These are phyloP conservation scores for Rhodomyrtus psidioides DNA, from an alignment of 441 rosid genomes.

Conservation along the genomic window DNA sequence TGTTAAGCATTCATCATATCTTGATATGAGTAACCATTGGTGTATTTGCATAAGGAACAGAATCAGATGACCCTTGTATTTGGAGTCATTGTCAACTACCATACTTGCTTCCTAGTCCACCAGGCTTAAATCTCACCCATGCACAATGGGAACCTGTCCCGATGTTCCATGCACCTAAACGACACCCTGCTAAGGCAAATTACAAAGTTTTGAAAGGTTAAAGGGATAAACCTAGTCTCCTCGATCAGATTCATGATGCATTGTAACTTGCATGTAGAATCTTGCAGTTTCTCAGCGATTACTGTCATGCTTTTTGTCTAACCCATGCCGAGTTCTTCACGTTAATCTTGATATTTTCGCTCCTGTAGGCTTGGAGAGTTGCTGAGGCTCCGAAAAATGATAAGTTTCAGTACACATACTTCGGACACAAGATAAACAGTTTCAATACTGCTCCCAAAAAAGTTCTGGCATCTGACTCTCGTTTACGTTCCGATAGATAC, in stretches of 20 bases:
- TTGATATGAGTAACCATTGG: not conserved
- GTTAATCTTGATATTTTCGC: not conserved
- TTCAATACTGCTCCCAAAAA: constrained; percentile 87
- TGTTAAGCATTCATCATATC: not conserved
- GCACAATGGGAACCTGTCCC: not conserved
- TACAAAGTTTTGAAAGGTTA: not conserved
- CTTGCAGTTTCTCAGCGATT: not conserved
- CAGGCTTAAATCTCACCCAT: not conserved
- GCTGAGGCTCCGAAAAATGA: constrained; percentile 78
- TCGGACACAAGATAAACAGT: constrained; percentile 91
- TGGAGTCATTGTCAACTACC: not conserved
- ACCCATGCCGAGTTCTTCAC: not conserved
- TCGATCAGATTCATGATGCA: not conserved
- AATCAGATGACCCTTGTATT: not conserved
- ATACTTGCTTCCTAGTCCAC: not conserved
- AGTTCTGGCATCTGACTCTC: constrained; percentile 90
- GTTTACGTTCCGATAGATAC: constrained; percentile 87
- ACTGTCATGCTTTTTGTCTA: not conserved
- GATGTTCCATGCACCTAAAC: not conserved
- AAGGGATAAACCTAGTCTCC: not conserved
- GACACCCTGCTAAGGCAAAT: not conserved
- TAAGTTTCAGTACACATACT: constrained; percentile 76
- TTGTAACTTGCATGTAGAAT: not conserved
- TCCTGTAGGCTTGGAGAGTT: constrained; percentile 72
- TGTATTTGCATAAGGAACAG: not conserved